Base-by-base conservation (phyloP, 495 filamentous ascomycete species). In the Lasiosphaeria hispida region DNA sequence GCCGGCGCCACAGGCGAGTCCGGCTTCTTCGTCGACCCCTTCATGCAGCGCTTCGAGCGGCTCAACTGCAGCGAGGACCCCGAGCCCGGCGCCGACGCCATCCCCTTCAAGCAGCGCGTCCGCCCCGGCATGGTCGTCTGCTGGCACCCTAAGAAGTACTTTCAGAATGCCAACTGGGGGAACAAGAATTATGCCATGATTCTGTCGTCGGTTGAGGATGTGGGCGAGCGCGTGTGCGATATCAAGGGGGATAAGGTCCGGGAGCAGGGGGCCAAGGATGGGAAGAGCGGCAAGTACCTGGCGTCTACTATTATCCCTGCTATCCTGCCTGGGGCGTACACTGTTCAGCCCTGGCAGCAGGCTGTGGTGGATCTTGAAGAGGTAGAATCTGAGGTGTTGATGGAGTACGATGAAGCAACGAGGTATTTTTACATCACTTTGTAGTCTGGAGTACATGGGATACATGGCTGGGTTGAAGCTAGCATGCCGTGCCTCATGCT, bases 361-460 rank as follows among this genome's bases (percentile, higher is more conserved):
- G 49, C 60, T 7, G 63, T 70, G 1, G 59, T 76, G 1, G 36
- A 19, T 33, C 62, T 68, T 8, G 63, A 65, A 10, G 53, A 69
- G 49, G 74, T 77, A 67, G 63, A 69, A 53, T 59, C 19, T 3
- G 74, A 77, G 58, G 67, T 72, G 30, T 37, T 72, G 38, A 53
- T 76, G 56, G 72, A 78, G 64, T 77, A 70, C 61, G 74, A 77
- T 66, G 35, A 57, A 19, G 66, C 62, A 1, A 72, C 72, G 30
- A 56, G 75, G 54, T 77, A 72, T 49, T 74, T 69, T 63, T 69
- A 72, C 53, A 65, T 72, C 62, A 60, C 53, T 23, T 60, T 66
- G 9, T 71, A 59, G 34, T 19, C 23, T 30, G 23, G 23, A 30
- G 23, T 30, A 5, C 5, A 30, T 30, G 23, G 23, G 23, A 30